Evolutionary conservation across 108 stramenopile genomes (phyloP), one percentile per base, ranked within the genome.

Genomic region (Fragilariopsis cylindrus): DNA sequence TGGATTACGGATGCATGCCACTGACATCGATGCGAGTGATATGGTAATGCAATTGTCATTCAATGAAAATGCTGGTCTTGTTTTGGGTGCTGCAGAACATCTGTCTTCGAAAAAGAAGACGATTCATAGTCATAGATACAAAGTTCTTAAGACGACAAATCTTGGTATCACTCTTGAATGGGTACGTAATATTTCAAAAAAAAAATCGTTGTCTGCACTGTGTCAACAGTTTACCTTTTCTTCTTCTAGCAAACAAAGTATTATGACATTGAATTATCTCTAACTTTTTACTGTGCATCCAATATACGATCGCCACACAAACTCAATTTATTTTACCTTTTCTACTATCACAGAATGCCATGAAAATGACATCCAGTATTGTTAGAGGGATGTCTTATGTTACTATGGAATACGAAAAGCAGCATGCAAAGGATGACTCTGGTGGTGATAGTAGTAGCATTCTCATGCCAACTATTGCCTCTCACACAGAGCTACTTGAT

Each of bases 351-450:
- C 18, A 79, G 78, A 43, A 79, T 43, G 55, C 70, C 46, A n/a
- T 66, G 60, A 73, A 69, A 47, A 96, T 96, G 94, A 67, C 75
- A 19, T 77, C 90, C 15, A 79, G 81, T 6, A 85, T 96, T 62
- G 84, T 96, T n/a, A 81, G 90, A 46, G 98, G 98, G 8, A 92
- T 95, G 82, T 85, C 96, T 0, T 97, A 93, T 73, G 86, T 74
- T 13, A 98, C 95, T 13, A 93, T 97, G 96, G 76, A 63, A 44
- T 82, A 82, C 49, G 60, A 69, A 16, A 69, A 60, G 19, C 12
- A 6, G 41, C 19, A 52, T 5, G 0, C 39, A 5, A 65, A 50
- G 4, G 57, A 40, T 3, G 65, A 42, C n/a, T 53, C 52, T 53
- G 12, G 15, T 7, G 30, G 30, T 30, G 30, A 2, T 2, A 18